A percentile compares a stretch with the other conserved stretches of the same genome.
phyloP scores from a whole-genome alignment of 2,329 filamentous ascomycete genomes.

The Claviceps sp. region DNA sequence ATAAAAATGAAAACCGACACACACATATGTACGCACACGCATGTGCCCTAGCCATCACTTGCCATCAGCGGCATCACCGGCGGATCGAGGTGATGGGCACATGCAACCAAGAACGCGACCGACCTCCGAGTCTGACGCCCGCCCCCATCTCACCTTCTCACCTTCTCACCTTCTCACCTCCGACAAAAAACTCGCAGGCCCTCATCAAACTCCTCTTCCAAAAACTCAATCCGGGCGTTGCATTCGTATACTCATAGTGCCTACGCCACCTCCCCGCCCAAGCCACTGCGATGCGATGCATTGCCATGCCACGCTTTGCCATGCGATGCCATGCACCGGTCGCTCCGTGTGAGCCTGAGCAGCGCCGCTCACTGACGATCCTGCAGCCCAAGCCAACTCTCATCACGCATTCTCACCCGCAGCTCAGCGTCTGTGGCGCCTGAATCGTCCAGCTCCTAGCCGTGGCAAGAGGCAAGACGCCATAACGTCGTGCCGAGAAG shows the following conservation, averaged over 20 bases:
- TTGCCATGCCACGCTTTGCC: not conserved
- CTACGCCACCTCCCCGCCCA: not conserved
- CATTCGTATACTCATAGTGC: not conserved
- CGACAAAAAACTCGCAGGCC: not conserved
- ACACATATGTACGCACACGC: not conserved
- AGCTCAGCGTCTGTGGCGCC: constrained; percentile 1
- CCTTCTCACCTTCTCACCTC: not conserved
- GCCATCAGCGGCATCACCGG: not conserved
- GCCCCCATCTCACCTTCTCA: not conserved
- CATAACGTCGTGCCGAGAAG: not conserved
- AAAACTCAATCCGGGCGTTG: not conserved
- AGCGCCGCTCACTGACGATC: not conserved
- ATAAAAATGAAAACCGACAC: not conserved
- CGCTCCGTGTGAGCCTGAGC: not conserved
- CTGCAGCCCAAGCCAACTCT: not conserved
- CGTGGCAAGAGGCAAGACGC: not conserved
- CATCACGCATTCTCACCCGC: too few relatives aligned
- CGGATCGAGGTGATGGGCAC: not conserved
- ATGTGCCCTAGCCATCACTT: not conserved
- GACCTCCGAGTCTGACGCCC: not conserved
- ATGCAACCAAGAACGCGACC: not conserved
- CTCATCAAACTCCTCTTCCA: not conserved
- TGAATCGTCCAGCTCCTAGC: not conserved
- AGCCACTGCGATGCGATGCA: not conserved
- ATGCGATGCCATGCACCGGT: not conserved